phyloP scores from a whole-genome alignment of 2,329 filamentous ascomycete genomes.

The Alternaria consortialis region DNA sequence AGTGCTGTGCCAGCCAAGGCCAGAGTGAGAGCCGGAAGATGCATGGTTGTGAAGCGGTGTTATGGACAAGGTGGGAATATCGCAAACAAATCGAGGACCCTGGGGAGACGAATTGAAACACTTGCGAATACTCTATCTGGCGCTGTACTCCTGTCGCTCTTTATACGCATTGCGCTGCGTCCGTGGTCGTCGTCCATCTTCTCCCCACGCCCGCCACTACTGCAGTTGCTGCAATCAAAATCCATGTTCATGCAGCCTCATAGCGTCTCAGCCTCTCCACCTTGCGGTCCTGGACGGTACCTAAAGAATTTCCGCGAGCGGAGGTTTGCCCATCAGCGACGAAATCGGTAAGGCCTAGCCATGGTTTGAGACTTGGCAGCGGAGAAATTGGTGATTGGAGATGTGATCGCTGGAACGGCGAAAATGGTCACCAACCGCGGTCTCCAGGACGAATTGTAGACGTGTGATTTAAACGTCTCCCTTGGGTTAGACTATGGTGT shows the following conservation, averaged over 20 bases:
- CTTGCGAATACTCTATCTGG: neutral
- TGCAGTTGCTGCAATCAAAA: conserved; percentile 22
- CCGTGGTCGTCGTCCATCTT: neutral
- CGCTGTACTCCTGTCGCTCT: neutral
- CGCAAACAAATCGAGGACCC: neutral
- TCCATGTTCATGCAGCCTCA: conserved; percentile 21
- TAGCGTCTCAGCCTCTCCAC: conserved; percentile 19
- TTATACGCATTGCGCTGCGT: conserved; percentile 15
- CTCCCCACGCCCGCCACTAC: conserved; percentile 8
- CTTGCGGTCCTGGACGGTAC: conserved; percentile 9
- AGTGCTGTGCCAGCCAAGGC: conserved; percentile 32
- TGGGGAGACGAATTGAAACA: neutral
- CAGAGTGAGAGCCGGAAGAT: conserved; percentile 34
- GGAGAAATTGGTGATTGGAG: conserved; percentile 41
- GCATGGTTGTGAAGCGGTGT: conserved; percentile 30
- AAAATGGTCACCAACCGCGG: neutral
- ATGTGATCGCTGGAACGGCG: neutral
- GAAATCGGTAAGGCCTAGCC: conserved; percentile 18
- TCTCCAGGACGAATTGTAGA: neutral
- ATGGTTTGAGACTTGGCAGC: conserved; percentile 23
- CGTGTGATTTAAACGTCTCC: neutral
- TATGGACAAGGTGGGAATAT: conserved; percentile 18
- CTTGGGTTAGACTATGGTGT: neutral
- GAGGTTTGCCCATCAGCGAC: conserved; percentile 21
- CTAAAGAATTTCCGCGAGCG: conserved; percentile 27